Conservation (phyloP, 768 basidiomycete genomes). For the Suillus brevipes region DNA sequence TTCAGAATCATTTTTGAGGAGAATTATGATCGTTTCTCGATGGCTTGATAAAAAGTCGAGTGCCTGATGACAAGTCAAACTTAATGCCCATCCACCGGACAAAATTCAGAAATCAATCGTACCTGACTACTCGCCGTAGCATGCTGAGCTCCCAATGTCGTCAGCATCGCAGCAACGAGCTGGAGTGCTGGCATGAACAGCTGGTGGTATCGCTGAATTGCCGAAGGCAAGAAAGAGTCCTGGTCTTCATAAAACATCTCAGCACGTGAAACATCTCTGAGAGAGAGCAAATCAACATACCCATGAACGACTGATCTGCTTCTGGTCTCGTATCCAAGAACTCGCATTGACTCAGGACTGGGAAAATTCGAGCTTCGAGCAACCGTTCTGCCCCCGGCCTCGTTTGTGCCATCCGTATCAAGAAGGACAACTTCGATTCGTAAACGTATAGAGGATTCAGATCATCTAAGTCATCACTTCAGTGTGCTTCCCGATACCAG, state of each 20-base stretch:
- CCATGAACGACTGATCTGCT: conserved; percentile 78
- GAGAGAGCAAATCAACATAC: conserved; percentile 38
- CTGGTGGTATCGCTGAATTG: conserved; percentile 89
- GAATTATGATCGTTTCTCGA: conserved; percentile 77
- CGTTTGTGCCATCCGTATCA: conserved; percentile 82
- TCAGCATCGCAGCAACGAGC: conserved; percentile 72
- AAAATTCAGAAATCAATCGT: conserved; percentile 12
- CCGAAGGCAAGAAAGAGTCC: conserved; percentile 85
- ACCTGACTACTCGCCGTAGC: conserved; percentile 71
- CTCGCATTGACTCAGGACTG: conserved; percentile 78
- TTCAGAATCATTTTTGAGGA: conserved; percentile 74
- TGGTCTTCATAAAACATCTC: conserved; percentile 49
- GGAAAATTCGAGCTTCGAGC: conserved; percentile 73
- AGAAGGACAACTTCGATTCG: conserved; percentile 90
- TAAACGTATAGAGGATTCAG: conserved; percentile 92
- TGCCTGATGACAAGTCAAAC: conserved; percentile 45
- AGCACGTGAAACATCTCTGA: not conserved
- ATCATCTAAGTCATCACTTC: conserved; percentile 57
- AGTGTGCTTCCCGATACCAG: conserved; percentile 4
- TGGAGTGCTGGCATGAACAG: conserved; percentile 86
- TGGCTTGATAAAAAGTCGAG: conserved; percentile 82
- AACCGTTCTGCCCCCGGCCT: conserved; percentile 83
- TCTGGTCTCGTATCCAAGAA: conserved; percentile 86
- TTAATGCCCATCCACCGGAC: not conserved
- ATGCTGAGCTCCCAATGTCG: conserved; percentile 73